Percentiles rank a stretch among this genome's conserved stretches.
Conservation (phyloP, 371 early-diverging fungal genomes). For the Lichtheimia ornata region DNA sequence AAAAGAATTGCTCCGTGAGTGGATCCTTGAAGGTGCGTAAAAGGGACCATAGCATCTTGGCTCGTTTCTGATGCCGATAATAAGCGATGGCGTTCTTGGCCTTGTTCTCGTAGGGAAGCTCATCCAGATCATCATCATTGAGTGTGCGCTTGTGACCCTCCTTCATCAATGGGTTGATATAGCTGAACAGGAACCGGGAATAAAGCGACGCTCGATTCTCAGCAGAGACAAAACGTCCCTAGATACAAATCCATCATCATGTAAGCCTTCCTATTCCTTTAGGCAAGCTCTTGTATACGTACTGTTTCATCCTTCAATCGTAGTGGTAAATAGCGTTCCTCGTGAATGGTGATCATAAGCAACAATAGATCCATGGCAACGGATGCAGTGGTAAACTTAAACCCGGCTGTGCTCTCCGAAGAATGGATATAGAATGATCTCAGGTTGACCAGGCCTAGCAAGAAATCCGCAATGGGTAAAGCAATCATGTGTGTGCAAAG, state of each 20-base stretch:
- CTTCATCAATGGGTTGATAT: neutral
- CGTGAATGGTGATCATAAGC: neutral
- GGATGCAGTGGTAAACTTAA: neutral
- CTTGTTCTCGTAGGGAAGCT: neutral
- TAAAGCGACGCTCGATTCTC: neutral
- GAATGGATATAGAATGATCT: neutral
- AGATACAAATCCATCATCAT: neutral
- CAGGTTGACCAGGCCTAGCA: neutral
- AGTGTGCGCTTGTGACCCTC: neutral
- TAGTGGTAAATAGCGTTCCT: neutral
- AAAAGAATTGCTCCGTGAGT: neutral
- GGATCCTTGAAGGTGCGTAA: neutral
- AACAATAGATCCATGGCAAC: neutral
- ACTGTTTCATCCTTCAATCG: slow-evolving; percentile 30
- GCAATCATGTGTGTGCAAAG: neutral
- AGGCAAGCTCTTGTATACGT: slow-evolving; percentile 30
- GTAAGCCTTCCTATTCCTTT: slow-evolving; percentile 17
- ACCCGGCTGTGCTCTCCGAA: neutral
- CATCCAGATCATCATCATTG: neutral
- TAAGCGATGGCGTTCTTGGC: neutral
- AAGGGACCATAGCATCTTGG: neutral
- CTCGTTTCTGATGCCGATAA: neutral
- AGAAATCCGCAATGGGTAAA: neutral
- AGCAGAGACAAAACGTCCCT: slow-evolving; percentile 1
- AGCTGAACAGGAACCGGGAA: neutral